phyloP scores from a whole-genome alignment of 2,329 filamentous ascomycete species.

The Colletotrichum coccodes region DNA sequence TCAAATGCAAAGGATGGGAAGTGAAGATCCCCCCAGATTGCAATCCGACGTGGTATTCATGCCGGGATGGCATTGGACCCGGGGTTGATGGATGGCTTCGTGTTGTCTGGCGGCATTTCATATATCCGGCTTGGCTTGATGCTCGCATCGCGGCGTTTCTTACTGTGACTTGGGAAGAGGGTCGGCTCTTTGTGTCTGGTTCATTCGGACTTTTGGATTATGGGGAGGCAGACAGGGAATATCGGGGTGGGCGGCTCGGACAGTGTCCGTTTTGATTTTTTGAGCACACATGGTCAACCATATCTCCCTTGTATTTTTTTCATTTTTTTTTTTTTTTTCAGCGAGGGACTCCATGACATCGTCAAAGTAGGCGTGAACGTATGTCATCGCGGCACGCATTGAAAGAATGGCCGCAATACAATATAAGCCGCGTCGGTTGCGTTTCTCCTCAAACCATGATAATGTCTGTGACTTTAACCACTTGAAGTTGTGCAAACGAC shows the following conservation, averaged over 20 bases:
- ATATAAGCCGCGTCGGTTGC: background rate
- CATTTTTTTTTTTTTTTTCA: background rate
- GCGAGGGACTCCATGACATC: background rate
- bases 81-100: background rate
- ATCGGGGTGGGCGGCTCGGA: conserved; percentile 25
- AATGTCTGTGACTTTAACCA: background rate
- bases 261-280: conserved; percentile 29
- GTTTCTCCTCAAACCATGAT: background rate
- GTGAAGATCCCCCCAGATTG: background rate
- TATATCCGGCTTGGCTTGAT: background rate
- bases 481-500: too few species aligned
- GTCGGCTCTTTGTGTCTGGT: background rate
- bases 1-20: background rate
- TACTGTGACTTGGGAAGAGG: conserved; percentile 3
- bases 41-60: background rate
- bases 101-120: background rate
- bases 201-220: background rate
- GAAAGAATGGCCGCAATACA: background rate
- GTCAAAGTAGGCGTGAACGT: background rate
- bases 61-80: background rate
- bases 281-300: conserved; percentile 5
- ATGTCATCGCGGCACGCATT: background rate
- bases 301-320: too few species aligned
- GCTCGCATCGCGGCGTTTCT: conserved; percentile 7
- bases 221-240: conserved; percentile 4